Conservation (phyloP, 345 rosid genomes). For the Geranium brycei region DNA sequence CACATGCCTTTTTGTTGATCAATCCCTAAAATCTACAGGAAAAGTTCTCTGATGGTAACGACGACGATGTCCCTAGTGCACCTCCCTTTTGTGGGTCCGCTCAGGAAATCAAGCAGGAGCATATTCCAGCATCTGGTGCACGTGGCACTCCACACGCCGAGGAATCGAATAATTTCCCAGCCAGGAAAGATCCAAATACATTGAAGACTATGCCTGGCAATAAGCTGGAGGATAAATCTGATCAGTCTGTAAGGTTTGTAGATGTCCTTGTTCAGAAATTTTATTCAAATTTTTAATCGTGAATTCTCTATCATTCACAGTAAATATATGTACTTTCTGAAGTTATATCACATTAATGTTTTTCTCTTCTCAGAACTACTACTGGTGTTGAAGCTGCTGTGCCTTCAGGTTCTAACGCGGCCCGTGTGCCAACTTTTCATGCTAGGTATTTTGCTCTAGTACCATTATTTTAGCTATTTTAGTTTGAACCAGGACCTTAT, state of each 20-base stretch:
- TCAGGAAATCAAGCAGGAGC: conserved; percentile 35
- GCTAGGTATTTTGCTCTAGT: conserved; percentile 43
- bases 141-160: conserved; percentile 7
- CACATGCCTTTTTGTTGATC: neutral
- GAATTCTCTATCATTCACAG: neutral
- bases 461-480: neutral
- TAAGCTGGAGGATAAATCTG: conserved; percentile 24
- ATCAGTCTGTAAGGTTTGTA: conserved; percentile 45
- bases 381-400: conserved; percentile 38
- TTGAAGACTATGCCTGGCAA: conserved; percentile 14
- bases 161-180: conserved; percentile 14
- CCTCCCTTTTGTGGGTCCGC: conserved; percentile 61
- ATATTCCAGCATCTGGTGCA: conserved; percentile 17
- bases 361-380: conserved; percentile 30
- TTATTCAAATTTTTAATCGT: neutral
- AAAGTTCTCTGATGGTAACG: conserved; percentile 28
- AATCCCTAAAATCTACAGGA: conserved; percentile 19
- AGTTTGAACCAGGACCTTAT: neutral
- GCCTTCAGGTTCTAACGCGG: conserved; percentile 46
- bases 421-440: conserved; percentile 80
- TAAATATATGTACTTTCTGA: neutral
- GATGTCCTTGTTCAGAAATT: conserved; percentile 1
- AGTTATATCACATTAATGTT: conserved; percentile 1
- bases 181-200: conserved; percentile 20
- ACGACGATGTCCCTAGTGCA: conserved; percentile 63